These are phyloP conservation scores for Cutaneotrichosporon daszewskae DNA, from an alignment of 1,284 basidiomycete genomes.

Conservation along the genomic window DNA sequence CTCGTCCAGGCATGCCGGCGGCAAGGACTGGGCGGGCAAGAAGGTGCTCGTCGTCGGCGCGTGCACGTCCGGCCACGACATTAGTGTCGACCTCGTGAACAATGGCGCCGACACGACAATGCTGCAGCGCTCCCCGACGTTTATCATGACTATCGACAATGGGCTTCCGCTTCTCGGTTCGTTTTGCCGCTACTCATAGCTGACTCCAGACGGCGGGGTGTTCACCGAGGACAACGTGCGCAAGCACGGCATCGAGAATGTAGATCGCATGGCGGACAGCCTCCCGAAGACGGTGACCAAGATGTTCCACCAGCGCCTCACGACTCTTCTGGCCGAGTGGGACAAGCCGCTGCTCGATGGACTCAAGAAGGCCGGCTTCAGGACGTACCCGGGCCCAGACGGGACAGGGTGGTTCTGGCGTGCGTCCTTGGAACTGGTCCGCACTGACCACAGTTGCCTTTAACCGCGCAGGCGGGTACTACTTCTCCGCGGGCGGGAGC, in stretches of 20 bases:
- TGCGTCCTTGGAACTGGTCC: neutral
- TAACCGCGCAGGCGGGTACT: conserved; percentile 49
- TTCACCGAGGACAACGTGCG: conserved; percentile 9
- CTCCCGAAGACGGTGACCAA: conserved; percentile 51
- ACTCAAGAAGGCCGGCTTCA: conserved; percentile 59
- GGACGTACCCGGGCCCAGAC: conserved; percentile 54
- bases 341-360: conserved; percentile 58
- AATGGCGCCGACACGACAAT: conserved; percentile 57
- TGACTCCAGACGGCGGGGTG: conserved; percentile 10
- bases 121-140: conserved; percentile 60
- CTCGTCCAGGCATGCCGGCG: conserved; percentile 54
- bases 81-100: conserved; percentile 51
- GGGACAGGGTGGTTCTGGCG: conserved; percentile 37
- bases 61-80: conserved; percentile 55
- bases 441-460: conserved; percentile 36
- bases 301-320: conserved; percentile 52
- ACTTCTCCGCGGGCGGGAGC: conserved; percentile 52
- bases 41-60: conserved; percentile 59
- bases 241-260: conserved; percentile 43
- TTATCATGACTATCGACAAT: conserved; percentile 56
- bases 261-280: conserved; percentile 54
- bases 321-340: conserved; percentile 52
- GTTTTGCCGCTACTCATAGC: conserved; percentile 26
- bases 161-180: conserved; percentile 47
- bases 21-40: conserved; percentile 55